Percentiles rank a stretch among this genome's conserved stretches.
Evolutionary conservation across 1,284 basidiomycete genomes (phyloP).

Genomic region (Trichosporon faecale): DNA sequence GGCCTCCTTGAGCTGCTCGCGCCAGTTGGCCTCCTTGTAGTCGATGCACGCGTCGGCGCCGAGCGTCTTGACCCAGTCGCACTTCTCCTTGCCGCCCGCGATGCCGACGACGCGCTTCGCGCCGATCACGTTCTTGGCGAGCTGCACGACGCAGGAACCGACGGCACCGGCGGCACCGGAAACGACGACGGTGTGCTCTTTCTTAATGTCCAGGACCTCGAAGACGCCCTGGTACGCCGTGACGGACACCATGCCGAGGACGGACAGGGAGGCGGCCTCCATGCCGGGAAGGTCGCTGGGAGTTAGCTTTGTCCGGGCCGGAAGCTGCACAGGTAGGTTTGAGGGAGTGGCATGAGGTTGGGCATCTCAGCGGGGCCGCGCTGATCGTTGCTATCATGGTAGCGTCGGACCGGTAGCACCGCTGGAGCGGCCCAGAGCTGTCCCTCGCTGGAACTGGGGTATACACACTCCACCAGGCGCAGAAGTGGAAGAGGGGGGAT

Average conservation of each 20-base stretch:
- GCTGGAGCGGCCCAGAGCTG: background rate
- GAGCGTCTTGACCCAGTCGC: constrained; percentile 53
- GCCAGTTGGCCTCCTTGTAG: constrained; percentile 51
- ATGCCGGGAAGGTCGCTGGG: constrained; percentile 20
- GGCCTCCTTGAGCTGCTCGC: constrained; percentile 38
- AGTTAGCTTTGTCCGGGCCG: background rate
- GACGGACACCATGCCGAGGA: constrained; percentile 37
- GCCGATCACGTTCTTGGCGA: constrained; percentile 51
- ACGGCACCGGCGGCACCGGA: constrained; percentile 36
- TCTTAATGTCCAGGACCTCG: constrained; percentile 46
- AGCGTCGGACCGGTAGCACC: too few species aligned
- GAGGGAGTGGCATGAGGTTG: too few species aligned
- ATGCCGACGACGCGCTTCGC: constrained; percentile 55
- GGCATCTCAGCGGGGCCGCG: too few species aligned
- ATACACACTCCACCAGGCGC: too few species aligned
- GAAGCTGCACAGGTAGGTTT: too few species aligned
- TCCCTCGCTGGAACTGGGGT: too few species aligned
- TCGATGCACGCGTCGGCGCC: constrained; percentile 56
- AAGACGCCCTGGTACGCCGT: constrained; percentile 49
- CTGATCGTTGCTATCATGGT: too few species aligned
- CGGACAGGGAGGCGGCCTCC: constrained; percentile 31
- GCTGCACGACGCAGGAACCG: constrained; percentile 41
- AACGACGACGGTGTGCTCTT: constrained; percentile 46
- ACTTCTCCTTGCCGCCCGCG: constrained; percentile 56
- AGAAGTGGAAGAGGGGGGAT: too few species aligned